phyloP scores from a whole-genome alignment of 148 eudicot species.

The Rhododendron ferrugineum region DNA sequence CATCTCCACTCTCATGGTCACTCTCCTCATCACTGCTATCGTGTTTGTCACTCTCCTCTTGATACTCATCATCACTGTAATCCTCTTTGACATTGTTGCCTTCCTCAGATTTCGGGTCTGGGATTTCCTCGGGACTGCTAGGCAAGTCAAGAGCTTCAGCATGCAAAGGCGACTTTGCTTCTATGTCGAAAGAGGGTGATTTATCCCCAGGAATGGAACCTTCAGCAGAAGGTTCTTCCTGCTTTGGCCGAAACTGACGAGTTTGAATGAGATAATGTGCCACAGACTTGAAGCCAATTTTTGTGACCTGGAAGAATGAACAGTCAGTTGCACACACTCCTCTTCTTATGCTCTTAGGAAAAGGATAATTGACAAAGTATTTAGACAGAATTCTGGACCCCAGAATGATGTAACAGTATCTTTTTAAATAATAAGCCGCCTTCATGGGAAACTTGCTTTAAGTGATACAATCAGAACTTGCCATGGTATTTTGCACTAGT shows the following conservation, averaged over 20 bases:
- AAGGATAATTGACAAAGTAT: background rate
- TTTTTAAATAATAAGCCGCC: background rate
- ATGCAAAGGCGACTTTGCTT: background rate
- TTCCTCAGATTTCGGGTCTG: background rate
- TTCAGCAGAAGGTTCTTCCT: constrained; percentile 21
- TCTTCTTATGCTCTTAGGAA: background rate
- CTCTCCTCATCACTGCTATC: constrained; percentile 10
- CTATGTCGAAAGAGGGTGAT: constrained; percentile 2
- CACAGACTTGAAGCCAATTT: constrained; percentile 61
- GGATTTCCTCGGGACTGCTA: background rate
- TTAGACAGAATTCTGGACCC: background rate
- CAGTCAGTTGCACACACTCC: background rate
- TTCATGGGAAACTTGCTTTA: background rate
- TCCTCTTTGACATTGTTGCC: constrained; percentile 2
- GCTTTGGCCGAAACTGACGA: constrained; percentile 18
- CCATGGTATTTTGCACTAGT: background rate
- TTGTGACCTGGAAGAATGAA: constrained; percentile 33
- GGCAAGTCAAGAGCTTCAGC: constrained; percentile 13
- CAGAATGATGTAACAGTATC: background rate
- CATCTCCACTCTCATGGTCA: constrained; percentile 9
- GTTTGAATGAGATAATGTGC: constrained; percentile 65
- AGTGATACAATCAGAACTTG: background rate
- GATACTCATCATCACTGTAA: constrained; percentile 10
- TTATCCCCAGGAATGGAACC: constrained; percentile 14
- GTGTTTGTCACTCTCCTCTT: constrained; percentile 8